A percentile compares a stretch with the other conserved stretches of the same genome.
phyloP scores from a whole-genome alignment of 257 asterid species.

The Handroanthus guayacan region DNA sequence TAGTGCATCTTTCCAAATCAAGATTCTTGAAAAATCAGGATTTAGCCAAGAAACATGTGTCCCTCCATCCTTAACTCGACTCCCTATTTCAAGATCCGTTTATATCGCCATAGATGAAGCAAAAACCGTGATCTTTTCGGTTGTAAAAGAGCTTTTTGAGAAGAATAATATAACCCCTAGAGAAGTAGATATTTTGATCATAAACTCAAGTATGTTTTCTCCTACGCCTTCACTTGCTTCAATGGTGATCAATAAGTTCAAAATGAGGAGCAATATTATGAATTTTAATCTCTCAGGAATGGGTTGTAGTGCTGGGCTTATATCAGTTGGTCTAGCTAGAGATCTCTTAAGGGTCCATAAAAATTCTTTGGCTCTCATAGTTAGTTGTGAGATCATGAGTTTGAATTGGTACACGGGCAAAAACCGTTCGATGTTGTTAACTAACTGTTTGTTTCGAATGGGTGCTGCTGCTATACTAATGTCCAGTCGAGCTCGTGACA shows the following conservation, averaged over 20 bases:
- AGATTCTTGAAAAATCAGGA: conserved; percentile 43
- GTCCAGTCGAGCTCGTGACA: conserved; percentile 31
- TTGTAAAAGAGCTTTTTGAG: conserved; percentile 25
- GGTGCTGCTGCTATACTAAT: conserved; percentile 46
- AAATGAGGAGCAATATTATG: conserved; percentile 43
- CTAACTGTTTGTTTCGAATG: conserved; percentile 41
- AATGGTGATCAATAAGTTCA: conserved; percentile 43
- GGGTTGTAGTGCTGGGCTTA: conserved; percentile 58
- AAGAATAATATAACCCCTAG: conserved; percentile 29
- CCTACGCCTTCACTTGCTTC: conserved; percentile 50
- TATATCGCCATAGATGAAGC: conserved; percentile 29
- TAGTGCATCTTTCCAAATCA: conserved; percentile 34
- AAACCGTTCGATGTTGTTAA: conserved; percentile 38
- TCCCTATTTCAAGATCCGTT: conserved; percentile 37
- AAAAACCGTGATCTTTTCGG: conserved; percentile 34
- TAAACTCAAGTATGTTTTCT: conserved; percentile 38
- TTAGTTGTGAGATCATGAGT: conserved; percentile 38
- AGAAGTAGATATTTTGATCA: conserved; percentile 42
- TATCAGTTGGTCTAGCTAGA: conserved; percentile 43
- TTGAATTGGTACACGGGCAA: conserved; percentile 44
- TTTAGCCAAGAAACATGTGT: conserved; percentile 43
- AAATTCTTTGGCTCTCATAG: conserved; percentile 35
- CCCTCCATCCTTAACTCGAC: conserved; percentile 37
- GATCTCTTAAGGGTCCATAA: conserved; percentile 39
- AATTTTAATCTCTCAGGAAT: conserved; percentile 49